phyloP scores from a whole-genome alignment of 352 stramenopile species.

The Phytophthora cryptogea region DNA sequence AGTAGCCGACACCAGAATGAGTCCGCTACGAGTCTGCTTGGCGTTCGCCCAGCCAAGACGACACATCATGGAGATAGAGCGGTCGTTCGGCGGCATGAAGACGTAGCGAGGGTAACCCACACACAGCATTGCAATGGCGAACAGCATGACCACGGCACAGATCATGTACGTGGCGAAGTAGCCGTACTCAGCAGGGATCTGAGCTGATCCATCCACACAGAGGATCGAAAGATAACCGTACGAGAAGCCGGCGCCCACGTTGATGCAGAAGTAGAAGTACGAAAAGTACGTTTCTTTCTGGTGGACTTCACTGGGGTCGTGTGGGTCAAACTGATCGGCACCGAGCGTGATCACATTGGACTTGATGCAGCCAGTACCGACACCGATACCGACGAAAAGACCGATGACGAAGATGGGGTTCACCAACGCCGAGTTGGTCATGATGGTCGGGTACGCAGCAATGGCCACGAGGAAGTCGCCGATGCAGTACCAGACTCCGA shows the following conservation, averaged over 20 bases:
- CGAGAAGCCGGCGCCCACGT: slow-evolving; percentile 66
- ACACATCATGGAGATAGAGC: slow-evolving; percentile 51
- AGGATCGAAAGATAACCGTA: slow-evolving; percentile 86
- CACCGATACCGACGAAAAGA: slow-evolving; percentile 55
- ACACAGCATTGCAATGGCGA: slow-evolving; percentile 44
- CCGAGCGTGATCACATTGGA: slow-evolving; percentile 67
- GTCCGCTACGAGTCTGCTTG: slow-evolving; percentile 27
- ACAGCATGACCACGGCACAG: slow-evolving; percentile 44
- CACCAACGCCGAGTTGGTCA: slow-evolving; percentile 32
- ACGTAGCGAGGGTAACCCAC: slow-evolving; percentile 60
- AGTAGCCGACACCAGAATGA: slow-evolving; percentile 37
- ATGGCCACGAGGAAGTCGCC: slow-evolving; percentile 63
- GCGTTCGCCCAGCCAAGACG: slow-evolving; percentile 34
- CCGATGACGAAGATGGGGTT: slow-evolving; percentile 63
- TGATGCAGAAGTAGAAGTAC: slow-evolving; percentile 86
- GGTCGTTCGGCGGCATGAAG: slow-evolving; percentile 39
- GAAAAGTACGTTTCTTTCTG: slow-evolving; percentile 78
- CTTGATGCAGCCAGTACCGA: slow-evolving; percentile 56
- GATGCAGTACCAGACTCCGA: slow-evolving; percentile 58
- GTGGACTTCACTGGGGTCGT: slow-evolving; percentile 44
- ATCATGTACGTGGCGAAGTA: slow-evolving; percentile 82
- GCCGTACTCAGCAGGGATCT: slow-evolving; percentile 74
- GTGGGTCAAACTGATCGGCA: slow-evolving; percentile 63
- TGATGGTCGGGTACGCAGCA: slow-evolving; percentile 46
- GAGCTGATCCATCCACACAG: slow-evolving; percentile 68